Evolutionary conservation across 805 yeast genomes (phyloP).

Genomic region (Citeromyces matritensis): DNA sequence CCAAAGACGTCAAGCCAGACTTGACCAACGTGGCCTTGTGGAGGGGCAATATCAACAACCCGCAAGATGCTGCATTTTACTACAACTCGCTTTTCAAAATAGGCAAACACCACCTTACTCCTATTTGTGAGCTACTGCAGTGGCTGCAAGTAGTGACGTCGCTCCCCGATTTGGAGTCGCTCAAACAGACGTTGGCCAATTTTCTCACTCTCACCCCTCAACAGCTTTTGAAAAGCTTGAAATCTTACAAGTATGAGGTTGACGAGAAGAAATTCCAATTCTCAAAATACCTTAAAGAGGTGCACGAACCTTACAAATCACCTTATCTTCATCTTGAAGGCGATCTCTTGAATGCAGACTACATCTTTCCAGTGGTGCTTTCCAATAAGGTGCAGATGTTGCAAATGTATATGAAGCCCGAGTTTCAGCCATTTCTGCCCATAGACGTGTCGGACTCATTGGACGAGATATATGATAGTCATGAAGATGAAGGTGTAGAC

Average conservation of each 20-base stretch:
- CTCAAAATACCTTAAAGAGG: conserved; percentile 4
- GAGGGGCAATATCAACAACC: conserved; percentile 16
- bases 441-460: conserved; percentile 53
- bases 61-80: conserved; percentile 38
- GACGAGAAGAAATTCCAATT: conserved; percentile 40
- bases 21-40: conserved; percentile 15
- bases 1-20: conserved; percentile 3
- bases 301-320: conserved; percentile 6
- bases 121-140: conserved; percentile 68
- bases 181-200: conserved; percentile 35
- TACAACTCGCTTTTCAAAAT: conserved; percentile 52
- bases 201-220: conserved; percentile 45
- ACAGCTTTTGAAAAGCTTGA: conserved; percentile 57
- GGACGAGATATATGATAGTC: conserved; percentile 45
- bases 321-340: conserved; percentile 7
- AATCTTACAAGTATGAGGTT: conserved; percentile 73
- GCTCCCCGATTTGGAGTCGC: conserved; percentile 47
- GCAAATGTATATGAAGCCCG: conserved; percentile 44
- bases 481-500: conserved; percentile 12
- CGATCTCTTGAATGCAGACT: conserved; percentile 34
- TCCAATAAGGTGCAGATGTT: conserved; percentile 69
- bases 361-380: conserved; percentile 39
- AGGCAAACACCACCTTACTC: conserved; percentile 52
- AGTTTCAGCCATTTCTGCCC: conserved; percentile 63
- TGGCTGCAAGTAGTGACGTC: conserved; percentile 83